A percentile compares a stretch with the other conserved stretches of the same genome.
Conservation (phyloP, 108 stramenopile species). For the Cyclotella sp. region DNA sequence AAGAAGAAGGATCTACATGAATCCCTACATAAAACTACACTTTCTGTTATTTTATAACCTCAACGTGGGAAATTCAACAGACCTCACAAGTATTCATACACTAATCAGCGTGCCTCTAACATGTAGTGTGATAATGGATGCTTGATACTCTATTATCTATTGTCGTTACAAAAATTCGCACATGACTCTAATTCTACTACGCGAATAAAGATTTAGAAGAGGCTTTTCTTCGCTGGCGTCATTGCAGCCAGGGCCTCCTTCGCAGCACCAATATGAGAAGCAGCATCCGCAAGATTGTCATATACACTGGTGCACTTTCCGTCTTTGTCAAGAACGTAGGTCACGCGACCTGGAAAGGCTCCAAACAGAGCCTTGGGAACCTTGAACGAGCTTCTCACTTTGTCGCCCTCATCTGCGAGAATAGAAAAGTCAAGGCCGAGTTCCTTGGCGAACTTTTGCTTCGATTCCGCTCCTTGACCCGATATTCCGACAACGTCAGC, state of each 20-base stretch:
- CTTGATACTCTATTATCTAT: too few relatives aligned
- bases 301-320: constrained; percentile 73
- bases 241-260: constrained; percentile 68
- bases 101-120: too few relatives aligned
- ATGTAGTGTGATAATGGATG: too few relatives aligned
- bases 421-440: constrained; percentile 79
- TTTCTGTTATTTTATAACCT: too few relatives aligned
- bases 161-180: too few relatives aligned
- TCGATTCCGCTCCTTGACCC: constrained; percentile 79
- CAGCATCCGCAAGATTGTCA: constrained; percentile 76
- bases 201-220: background rate
- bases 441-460: constrained; percentile 79
- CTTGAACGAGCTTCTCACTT: constrained; percentile 65
- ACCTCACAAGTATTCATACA: too few relatives aligned
- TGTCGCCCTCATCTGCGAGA: constrained; percentile 79
- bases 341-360: constrained; percentile 79
- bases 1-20: too few relatives aligned
- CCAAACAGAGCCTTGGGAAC: constrained; percentile 81
- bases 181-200: too few relatives aligned
- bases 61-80: too few relatives aligned
- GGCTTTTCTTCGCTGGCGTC: constrained; percentile 6
- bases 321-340: constrained; percentile 78
- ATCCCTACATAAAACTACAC: too few relatives aligned
- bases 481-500: constrained; percentile 84
- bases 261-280: constrained; percentile 71